Evolutionary conservation across 2,329 filamentous ascomycete genomes (phyloP).

Genomic region (Sclerotiophoma versabilis): DNA sequence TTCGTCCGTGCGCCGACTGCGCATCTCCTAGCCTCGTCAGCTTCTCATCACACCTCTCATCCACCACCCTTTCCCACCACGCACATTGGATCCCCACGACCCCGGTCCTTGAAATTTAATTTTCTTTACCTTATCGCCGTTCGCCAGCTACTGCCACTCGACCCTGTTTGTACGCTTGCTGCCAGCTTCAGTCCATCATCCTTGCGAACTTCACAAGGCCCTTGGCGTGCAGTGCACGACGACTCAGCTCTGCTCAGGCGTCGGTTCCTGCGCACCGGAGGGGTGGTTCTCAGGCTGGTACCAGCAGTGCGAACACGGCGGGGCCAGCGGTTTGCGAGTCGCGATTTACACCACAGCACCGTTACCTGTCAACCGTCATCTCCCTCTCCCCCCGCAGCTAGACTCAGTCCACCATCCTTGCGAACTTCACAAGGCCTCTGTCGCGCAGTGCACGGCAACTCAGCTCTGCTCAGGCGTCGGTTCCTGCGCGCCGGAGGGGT

Average conservation of each 20-base stretch:
- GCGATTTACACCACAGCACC: not conserved
- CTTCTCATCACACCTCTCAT: not conserved
- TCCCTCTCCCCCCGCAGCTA: not conserved
- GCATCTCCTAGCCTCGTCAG: not conserved
- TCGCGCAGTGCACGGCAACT: conserved; percentile 6
- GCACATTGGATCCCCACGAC: not conserved
- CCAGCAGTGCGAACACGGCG: conserved; percentile 3
- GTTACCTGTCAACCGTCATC: not conserved
- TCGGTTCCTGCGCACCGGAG: conserved; percentile 6
- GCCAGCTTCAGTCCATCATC: conserved; percentile 4
- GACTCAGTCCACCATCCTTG: conserved; percentile 15
- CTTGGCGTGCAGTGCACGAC: not conserved
- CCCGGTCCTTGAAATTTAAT: too few species aligned
- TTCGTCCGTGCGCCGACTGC: not conserved
- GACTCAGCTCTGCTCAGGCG: conserved; percentile 14
- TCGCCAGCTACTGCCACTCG: not conserved
- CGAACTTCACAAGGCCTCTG: conserved; percentile 9
- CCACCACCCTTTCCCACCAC: not conserved
- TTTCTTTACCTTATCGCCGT: not conserved
- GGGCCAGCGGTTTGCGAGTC: not conserved
- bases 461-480: conserved; percentile 20
- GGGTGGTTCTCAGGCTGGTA: conserved; percentile 16
- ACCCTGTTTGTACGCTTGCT: not conserved
- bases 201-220: conserved; percentile 13
- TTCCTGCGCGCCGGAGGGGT: conserved; percentile 18